A percentile compares a stretch with the other conserved stretches of the same genome.
Conservation (phyloP, 208 protist species). For the Crithidia mellificae region DNA sequence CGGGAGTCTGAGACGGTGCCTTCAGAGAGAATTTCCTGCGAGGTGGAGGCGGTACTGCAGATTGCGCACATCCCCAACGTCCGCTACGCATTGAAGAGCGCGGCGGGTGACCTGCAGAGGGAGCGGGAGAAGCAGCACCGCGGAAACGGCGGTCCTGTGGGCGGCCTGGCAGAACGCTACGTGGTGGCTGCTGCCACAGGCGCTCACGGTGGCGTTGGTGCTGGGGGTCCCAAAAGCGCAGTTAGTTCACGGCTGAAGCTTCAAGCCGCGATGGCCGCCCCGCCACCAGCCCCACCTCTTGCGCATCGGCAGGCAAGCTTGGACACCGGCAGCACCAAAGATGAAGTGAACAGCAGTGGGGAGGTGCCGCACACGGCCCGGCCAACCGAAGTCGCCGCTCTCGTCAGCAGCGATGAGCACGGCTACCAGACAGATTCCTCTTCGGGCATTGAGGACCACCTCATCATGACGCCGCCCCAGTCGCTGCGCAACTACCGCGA, state of each 20-base stretch:
- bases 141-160: not conserved
- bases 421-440: not conserved
- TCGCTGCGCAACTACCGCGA: constrained; percentile 19
- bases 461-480: constrained; percentile 17
- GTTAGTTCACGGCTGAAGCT: not conserved
- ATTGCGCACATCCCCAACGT: not conserved
- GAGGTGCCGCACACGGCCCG: not conserved
- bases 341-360: not conserved
- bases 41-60: constrained; percentile 5
- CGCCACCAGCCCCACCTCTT: too few species aligned
- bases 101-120: not conserved
- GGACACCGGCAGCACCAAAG: too few species aligned
- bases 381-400: not conserved
- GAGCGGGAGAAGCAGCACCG: not conserved
- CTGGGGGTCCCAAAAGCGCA: not conserved
- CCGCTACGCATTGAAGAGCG: not conserved
- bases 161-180: too few species aligned
- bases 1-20: not conserved
- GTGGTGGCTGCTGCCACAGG: too few species aligned
- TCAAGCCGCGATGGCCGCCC: not conserved
- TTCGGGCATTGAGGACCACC: not conserved
- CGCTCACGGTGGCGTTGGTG: too few species aligned
- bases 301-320: too few species aligned
- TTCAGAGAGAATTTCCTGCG: not conserved
- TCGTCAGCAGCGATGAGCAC: not conserved